A percentile compares a stretch with the other conserved stretches of the same genome.
Conservation (phyloP, 129 eudicot species). For the Apium graveolens region DNA sequence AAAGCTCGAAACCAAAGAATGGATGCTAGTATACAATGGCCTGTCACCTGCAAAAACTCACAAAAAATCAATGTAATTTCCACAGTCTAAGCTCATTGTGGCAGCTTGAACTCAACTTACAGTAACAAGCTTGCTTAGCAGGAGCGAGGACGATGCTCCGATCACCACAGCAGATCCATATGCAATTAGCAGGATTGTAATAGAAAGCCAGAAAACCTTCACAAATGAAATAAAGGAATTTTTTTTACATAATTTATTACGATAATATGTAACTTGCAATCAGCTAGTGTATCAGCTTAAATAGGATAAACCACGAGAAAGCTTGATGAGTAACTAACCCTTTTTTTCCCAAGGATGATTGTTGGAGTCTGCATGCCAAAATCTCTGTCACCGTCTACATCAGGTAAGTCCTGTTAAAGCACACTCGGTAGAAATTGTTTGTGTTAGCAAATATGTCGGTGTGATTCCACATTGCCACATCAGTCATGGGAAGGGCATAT, state of each 20-base stretch:
- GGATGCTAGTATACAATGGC: slow-evolving; percentile 21
- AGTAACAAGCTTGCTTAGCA: slow-evolving; percentile 10
- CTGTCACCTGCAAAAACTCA: slow-evolving; percentile 16
- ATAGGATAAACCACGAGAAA: not conserved
- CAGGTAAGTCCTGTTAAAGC: slow-evolving; percentile 30
- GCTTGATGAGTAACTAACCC: slow-evolving; percentile 9
- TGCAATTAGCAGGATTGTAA: slow-evolving; percentile 18
- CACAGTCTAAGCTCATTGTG: not conserved
- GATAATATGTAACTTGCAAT: no score
- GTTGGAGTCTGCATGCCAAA: slow-evolving; percentile 26
- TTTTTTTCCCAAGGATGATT: slow-evolving; percentile 26
- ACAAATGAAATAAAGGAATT: no score
- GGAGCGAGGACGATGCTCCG: slow-evolving; percentile 20
- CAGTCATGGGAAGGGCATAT: no score
- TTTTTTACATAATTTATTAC: not conserved
- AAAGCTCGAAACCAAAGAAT: slow-evolving; percentile 18
- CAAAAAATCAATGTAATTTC: not conserved
- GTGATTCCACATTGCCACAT: no score
- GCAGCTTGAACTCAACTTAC: slow-evolving; percentile 1
- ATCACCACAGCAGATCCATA: slow-evolving; percentile 27
- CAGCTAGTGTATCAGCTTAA: no score
- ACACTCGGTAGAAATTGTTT: not conserved
- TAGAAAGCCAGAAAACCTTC: slow-evolving; percentile 29
- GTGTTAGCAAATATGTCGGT: not conserved
- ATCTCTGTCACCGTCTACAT: slow-evolving; percentile 30